A percentile compares a stretch with the other conserved stretches of the same genome.
These are phyloP conservation scores for Emmonsia crescens DNA, from an alignment of 2,329 filamentous ascomycete genomes.

Conservation along the genomic window DNA sequence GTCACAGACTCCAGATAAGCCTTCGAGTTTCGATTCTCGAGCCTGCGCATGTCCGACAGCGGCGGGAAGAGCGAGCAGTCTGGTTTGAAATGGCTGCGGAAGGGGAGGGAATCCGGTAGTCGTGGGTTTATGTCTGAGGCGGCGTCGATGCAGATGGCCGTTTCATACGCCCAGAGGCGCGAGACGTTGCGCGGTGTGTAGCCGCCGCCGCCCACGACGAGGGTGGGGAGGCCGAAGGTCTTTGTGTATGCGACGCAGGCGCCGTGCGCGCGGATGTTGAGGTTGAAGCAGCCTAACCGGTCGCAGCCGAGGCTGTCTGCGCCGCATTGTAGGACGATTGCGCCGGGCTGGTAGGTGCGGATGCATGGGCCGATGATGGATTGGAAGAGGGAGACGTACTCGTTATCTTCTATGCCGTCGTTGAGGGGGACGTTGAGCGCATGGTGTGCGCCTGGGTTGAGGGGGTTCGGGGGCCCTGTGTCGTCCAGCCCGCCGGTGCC, in stretches of 20 bases:
- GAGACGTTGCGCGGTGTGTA: constrained; percentile 97
- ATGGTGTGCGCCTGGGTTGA: constrained; percentile 81
- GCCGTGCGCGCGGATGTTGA: constrained; percentile 90
- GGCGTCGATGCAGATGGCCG: constrained; percentile 72
- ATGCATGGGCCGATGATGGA: constrained; percentile 68
- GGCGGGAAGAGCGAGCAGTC: constrained; percentile 82
- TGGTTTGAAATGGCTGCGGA: constrained; percentile 78
- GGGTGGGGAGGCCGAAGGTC: constrained; percentile 63
- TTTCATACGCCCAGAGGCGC: constrained; percentile 94
- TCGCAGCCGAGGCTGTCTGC: constrained; percentile 92
- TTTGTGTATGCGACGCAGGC: constrained; percentile 87
- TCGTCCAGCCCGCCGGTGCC: constrained; percentile 80
- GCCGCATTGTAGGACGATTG: constrained; percentile 90
- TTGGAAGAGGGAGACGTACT: constrained; percentile 79
- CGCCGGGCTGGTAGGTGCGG: constrained; percentile 72
- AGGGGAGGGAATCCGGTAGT: constrained; percentile 71
- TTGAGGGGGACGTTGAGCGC: constrained; percentile 82
- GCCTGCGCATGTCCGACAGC: constrained; percentile 57
- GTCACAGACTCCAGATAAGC: constrained; percentile 68
- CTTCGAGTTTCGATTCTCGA: constrained; percentile 67
- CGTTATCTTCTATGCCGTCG: constrained; percentile 82
- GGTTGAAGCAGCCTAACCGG: constrained; percentile 86
- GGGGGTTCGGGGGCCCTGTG: constrained; percentile 70
- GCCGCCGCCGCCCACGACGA: constrained; percentile 87
- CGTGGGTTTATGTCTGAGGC: constrained; percentile 58